These are phyloP conservation scores for Ophiostoma novo-ulmi DNA, from an alignment of 2,329 filamentous ascomycete species.

Conservation along the genomic window DNA sequence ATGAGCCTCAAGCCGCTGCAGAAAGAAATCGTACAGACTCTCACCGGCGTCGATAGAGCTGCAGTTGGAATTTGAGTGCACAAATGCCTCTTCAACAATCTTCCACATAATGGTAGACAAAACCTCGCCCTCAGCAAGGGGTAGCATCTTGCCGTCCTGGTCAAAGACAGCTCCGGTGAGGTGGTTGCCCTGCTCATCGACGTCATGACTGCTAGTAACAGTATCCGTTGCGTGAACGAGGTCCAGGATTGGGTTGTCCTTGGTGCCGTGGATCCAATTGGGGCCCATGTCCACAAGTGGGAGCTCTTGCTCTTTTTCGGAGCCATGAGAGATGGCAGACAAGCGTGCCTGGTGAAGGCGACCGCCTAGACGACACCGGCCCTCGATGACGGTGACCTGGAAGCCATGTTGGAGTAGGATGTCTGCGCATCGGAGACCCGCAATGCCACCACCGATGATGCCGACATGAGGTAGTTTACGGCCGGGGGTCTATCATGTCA, in stretches of 20 bases:
- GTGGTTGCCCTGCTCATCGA: conserved; percentile 39
- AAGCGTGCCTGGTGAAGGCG: conserved; percentile 52
- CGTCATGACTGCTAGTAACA: conserved; percentile 44
- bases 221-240: conserved; percentile 59
- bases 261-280: conserved; percentile 76
- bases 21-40: conserved; percentile 53
- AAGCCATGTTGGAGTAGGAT: conserved; percentile 60
- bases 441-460: conserved; percentile 65
- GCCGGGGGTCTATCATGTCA: conserved; percentile 17
- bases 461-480: conserved; percentile 49
- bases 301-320: conserved; percentile 29
- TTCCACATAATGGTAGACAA: conserved; percentile 58
- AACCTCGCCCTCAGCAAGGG: conserved; percentile 41
- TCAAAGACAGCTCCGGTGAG: conserved; percentile 43
- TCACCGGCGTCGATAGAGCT: conserved; percentile 43
- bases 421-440: conserved; percentile 67
- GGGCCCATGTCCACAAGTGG: conserved; percentile 57
- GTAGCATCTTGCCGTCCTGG: conserved; percentile 49
- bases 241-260: conserved; percentile 64
- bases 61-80: conserved; percentile 55
- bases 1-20: conserved; percentile 41
- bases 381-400: conserved; percentile 65
- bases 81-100: conserved; percentile 63
- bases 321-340: conserved; percentile 14
- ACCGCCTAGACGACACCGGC: conserved; percentile 61